Evolutionary conservation across 768 basidiomycete species (phyloP).

Genomic region (Pisolithus tinctorius): DNA sequence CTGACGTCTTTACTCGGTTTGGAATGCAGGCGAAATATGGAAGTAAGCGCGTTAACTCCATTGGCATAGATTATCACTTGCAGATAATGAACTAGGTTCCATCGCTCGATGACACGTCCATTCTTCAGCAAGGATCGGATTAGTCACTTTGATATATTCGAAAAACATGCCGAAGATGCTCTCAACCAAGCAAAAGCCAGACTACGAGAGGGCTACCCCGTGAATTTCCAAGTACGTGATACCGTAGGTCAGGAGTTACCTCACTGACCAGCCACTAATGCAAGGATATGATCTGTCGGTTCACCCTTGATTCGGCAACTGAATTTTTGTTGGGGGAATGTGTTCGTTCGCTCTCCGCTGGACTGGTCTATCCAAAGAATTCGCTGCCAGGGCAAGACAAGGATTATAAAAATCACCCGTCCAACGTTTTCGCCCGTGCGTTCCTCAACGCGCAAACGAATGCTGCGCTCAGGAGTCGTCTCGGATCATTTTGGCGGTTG

Average conservation of each 20-base stretch:
- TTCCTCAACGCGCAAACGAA: conserved; percentile 44
- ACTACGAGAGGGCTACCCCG: conserved; percentile 38
- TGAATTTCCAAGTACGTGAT: conserved; percentile 47
- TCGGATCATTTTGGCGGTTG: conserved; percentile 46
- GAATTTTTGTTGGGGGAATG: conserved; percentile 51
- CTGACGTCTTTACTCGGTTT: background rate
- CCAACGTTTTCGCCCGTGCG: conserved; percentile 40
- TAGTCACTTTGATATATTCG: conserved; percentile 49
- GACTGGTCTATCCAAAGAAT: conserved; percentile 40
- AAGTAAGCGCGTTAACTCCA: conserved; percentile 31
- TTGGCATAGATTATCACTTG: background rate
- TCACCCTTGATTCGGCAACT: conserved; percentile 54
- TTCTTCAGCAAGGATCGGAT: conserved; percentile 53
- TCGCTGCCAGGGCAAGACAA: conserved; percentile 8
- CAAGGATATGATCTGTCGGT: conserved; percentile 48
- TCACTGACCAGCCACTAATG: background rate
- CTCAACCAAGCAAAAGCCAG: conserved; percentile 37
- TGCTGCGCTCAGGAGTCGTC: conserved; percentile 32
- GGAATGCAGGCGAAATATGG: conserved; percentile 44
- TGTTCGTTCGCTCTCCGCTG: conserved; percentile 39
- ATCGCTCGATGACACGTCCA: conserved; percentile 53
- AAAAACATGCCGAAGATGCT: conserved; percentile 41
- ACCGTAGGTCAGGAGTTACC: background rate
- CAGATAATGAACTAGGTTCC: conserved; percentile 35
- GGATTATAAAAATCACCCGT: conserved; percentile 22